A percentile compares a stretch with the other conserved stretches of the same genome.
Evolutionary conservation across 805 yeast genomes (phyloP).

Genomic region (Kazachstania martiniae): DNA sequence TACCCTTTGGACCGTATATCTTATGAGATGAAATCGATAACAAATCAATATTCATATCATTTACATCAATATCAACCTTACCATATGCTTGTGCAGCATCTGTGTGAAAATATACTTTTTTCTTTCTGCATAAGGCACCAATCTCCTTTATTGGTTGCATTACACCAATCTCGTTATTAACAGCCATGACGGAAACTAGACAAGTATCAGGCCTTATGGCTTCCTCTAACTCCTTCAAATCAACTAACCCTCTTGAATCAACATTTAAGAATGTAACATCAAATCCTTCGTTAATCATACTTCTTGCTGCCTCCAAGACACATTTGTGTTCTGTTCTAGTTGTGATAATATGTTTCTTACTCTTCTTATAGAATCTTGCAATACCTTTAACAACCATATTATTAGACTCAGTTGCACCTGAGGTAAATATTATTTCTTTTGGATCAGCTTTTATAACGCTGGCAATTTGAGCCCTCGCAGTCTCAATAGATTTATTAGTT

Average conservation of each 20-base stretch:
- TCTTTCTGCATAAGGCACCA: slow-evolving; percentile 72
- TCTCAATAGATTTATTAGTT: slow-evolving; percentile 83
- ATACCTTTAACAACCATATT: slow-evolving; percentile 95
- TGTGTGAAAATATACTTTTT: slow-evolving; percentile 92
- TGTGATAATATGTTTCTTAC: slow-evolving; percentile 89
- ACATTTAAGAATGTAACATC: slow-evolving; percentile 93
- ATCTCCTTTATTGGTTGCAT: slow-evolving; percentile 93
- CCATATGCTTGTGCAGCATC: slow-evolving; percentile 98
- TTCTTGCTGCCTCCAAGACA: slow-evolving; percentile 93
- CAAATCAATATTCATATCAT: slow-evolving; percentile 83
- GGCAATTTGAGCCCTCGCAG: slow-evolving; percentile 76
- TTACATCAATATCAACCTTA: slow-evolving; percentile 85
- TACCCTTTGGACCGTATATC: slow-evolving; percentile 95
- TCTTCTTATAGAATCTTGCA: slow-evolving; percentile 80
- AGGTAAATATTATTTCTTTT: slow-evolving; percentile 91
- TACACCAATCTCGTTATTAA: slow-evolving; percentile 96
- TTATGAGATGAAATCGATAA: slow-evolving; percentile 93
- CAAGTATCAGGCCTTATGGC: slow-evolving; percentile 87
- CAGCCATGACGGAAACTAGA: slow-evolving; percentile 90
- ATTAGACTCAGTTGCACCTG: slow-evolving; percentile 97
- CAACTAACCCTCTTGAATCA: slow-evolving; percentile 64
- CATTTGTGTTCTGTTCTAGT: slow-evolving; percentile 97
- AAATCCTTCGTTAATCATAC: slow-evolving; percentile 91
- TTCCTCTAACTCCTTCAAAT: slow-evolving; percentile 63
- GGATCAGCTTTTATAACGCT: slow-evolving; percentile 84